Base-by-base conservation (phyloP, 305 asterid genomes). In the Coffea humblotiana region DNA sequence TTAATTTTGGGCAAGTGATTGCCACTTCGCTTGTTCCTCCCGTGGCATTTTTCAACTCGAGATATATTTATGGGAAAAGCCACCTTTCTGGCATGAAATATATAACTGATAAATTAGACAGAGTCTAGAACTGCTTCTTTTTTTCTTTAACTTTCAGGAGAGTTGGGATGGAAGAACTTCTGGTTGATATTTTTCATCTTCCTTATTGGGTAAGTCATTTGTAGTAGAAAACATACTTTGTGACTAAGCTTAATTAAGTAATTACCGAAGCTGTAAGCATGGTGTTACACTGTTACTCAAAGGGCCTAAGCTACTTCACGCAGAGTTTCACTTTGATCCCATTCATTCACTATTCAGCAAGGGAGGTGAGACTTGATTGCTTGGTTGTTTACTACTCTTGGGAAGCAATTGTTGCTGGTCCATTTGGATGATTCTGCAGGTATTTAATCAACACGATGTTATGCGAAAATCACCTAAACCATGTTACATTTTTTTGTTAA, bases 221-320 rank as follows among this genome's bases (percentile, higher is more conserved):
- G 14, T 71, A 12, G n/a, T 69, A 37, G 6, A 69, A 32, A 14
- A 4, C 12, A 60, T 23, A 23, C 23, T 61, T 3, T 1, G 68
- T 63, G 14, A 63, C 4, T 64, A 64, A n/a, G n/a, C n/a, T n/a
- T n/a, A n/a, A n/a, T n/a, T n/a, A n/a, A n/a, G n/a, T n/a, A n/a
- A n/a, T n/a, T n/a, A n/a, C 32, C 32, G 32, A 29, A 29, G 32
- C 32, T 13, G 85, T 80, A 49, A 77, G 84, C 54, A 92, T 90
- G 94, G 92, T 91, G 76, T 72, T 92, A 73, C 15, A 89, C 23
- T 91, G 76, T 72, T 92, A 73, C 15, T 90, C 23, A 91, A 90
- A 90, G 97, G 97, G 23, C 92, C 96, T 18, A 94, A 92, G 72
- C 77, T 91, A 66, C 87, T 92, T 16, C 89, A 90, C 78, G 72